Conservation (phyloP, 73 alveolate genomes). For the Paramecium caudatum region DNA sequence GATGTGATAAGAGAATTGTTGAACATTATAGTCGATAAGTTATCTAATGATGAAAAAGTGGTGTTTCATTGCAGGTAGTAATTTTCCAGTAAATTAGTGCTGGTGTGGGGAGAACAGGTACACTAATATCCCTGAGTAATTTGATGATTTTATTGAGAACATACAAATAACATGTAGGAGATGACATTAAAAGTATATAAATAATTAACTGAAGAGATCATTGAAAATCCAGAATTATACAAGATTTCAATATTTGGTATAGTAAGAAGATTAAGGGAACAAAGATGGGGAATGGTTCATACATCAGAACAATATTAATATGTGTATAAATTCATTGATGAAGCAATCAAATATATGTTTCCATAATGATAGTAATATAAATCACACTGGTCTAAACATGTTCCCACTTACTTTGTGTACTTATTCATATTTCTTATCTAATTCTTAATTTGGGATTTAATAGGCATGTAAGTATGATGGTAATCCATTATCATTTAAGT, state of each 20-base stretch:
- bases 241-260: conserved; percentile 89
- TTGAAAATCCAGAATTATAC: conserved; percentile 78
- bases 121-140: conserved; percentile 86
- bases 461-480: background rate
- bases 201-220: conserved; percentile 46
- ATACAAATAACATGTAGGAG: conserved; percentile 23
- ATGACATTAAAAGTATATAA: background rate
- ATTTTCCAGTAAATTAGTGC: conserved; percentile 79
- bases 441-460: background rate
- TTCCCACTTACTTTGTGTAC: conserved; percentile 5
- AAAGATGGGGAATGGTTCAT: conserved; percentile 95
- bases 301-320: conserved; percentile 88
- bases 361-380: background rate
- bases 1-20: conserved; percentile 65
- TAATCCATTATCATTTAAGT: background rate
- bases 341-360: conserved; percentile 72
- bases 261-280: conserved; percentile 96
- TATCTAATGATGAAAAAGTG: conserved; percentile 76
- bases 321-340: conserved; percentile 85
- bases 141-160: conserved; percentile 35
- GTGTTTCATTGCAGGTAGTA: conserved; percentile 92
- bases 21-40: conserved; percentile 33
- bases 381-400: background rate
- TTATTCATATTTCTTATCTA: conserved; percentile 7
- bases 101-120: conserved; percentile 99